Evolutionary conservation across 2,329 filamentous ascomycete species (phyloP), one percentile per base, ranked within the genome.

Genomic region (Colletotrichum sp.): DNA sequence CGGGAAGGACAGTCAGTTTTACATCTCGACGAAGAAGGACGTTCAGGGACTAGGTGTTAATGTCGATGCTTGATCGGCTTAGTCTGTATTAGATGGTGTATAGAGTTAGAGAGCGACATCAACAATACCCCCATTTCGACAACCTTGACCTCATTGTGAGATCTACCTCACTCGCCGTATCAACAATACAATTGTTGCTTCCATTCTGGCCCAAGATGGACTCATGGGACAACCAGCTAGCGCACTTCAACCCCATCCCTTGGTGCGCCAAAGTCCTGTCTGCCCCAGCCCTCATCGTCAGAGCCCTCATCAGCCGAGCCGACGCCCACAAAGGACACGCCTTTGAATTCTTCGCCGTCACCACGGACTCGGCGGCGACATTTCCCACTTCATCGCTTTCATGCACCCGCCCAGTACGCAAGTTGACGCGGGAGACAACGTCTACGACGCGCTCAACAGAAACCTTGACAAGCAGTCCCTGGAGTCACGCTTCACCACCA

Each of bases 1-100:
- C 7, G 74, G 74, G 1, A 71, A 48, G n/a, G 74, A 76, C 30
- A 76, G 74, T 9, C 71, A 72, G 6, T 76, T 76, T 24, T 76
- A 75, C 28, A 15, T 7, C 24, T 67, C 66, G 6, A 68, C 70
- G 15, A 21, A 15, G 8, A 28, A 18, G 21, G 43, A 73, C 7
- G 73, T 75, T 1, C 10, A 57, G 26, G 59, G n/a, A n/a, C 59
- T 75, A 2, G 64, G 70, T 15, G 34, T 75, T 4, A 18, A 75
- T 8, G 15, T 63, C 18, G 36, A 5, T 24, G 32, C 10, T 18
- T 68, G 32, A 68, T 9, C 21, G 15, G 8, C 63, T 52, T 52
- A 3, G 4, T 43, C 7, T 24, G 5, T 16, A 43, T 43, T 64
- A 32, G 28, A 39, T 52, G 10, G n/a, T 7, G n/a, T 7, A 52